Evolutionary conservation across 768 basidiomycete species (phyloP).

Genomic region (Tricholoma matsutake): DNA sequence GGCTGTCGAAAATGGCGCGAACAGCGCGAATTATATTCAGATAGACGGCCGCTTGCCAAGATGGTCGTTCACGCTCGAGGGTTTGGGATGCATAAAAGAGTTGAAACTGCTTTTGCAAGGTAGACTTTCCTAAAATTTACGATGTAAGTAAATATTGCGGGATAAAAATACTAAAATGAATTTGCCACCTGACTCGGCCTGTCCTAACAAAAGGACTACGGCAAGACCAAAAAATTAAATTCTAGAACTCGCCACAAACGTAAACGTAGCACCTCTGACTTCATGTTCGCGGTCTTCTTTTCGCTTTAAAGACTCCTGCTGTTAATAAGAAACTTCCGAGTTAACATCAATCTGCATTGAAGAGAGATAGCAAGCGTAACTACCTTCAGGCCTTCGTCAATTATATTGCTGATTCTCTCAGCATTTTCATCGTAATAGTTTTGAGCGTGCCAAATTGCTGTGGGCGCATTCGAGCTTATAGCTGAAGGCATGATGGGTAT

Average conservation of each 20-base stretch:
- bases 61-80: slow-evolving; percentile 15
- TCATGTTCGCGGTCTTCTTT: slow-evolving; percentile 11
- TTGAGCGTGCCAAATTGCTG: not conserved
- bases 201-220: slow-evolving; percentile 14
- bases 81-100: slow-evolving; percentile 15
- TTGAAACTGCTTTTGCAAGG: slow-evolving; percentile 18
- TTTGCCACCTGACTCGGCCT: slow-evolving; percentile 15
- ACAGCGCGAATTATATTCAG: slow-evolving; percentile 15
- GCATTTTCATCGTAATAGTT: slow-evolving; percentile 10
- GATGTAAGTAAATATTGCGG: not conserved
- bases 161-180: not conserved
- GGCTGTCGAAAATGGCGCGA: slow-evolving; percentile 11
- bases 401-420: slow-evolving; percentile 11
- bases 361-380: not conserved
- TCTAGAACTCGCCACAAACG: not conserved
- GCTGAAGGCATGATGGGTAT: not conserved
- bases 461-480: not conserved
- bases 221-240: not conserved
- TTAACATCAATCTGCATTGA: not conserved
- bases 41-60: slow-evolving; percentile 15
- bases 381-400: slow-evolving; percentile 16
- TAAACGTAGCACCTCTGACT: slow-evolving; percentile 10
- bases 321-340: not conserved
- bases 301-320: slow-evolving; percentile 13
- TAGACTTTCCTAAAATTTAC: slow-evolving; percentile 15